Evolutionary conservation across 129 eudicot species (phyloP).

Genomic region (Helianthus annuus): DNA sequence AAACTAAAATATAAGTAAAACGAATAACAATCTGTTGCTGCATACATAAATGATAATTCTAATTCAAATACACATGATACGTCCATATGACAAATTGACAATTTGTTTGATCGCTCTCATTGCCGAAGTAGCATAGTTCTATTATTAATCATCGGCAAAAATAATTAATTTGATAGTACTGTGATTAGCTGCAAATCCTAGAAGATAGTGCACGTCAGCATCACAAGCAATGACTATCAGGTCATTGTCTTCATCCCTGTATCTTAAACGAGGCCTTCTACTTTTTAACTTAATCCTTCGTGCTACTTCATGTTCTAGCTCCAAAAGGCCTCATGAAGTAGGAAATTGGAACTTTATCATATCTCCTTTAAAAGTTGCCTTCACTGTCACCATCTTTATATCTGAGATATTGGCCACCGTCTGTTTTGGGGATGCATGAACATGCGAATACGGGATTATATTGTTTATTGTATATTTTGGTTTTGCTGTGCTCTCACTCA

Average conservation of each 20-base stretch:
- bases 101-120: too few relatives aligned
- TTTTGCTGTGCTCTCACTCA: neutral
- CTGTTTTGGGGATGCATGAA: slow-evolving; percentile 1
- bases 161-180: neutral
- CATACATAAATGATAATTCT: neutral
- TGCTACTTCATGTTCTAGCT: slow-evolving; percentile 13
- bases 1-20: neutral
- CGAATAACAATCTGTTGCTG: neutral
- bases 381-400: slow-evolving; percentile 9
- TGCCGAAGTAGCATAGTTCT: too few relatives aligned
- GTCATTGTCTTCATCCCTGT: slow-evolving; percentile 12
- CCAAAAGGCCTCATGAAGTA: neutral
- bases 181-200: neutral
- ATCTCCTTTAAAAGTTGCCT: neutral
- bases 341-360: slow-evolving; percentile 1
- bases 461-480: neutral
- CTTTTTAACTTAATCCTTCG: slow-evolving; percentile 1
- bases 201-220: neutral
- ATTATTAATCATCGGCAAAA: neutral
- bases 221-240: neutral
- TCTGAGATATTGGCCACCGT: neutral
- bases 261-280: neutral
- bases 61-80: neutral
- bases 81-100: too few relatives aligned
- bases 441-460: neutral